Evolutionary conservation across 257 asterid species (phyloP).

Genomic region (Solanum appendiculatum): DNA sequence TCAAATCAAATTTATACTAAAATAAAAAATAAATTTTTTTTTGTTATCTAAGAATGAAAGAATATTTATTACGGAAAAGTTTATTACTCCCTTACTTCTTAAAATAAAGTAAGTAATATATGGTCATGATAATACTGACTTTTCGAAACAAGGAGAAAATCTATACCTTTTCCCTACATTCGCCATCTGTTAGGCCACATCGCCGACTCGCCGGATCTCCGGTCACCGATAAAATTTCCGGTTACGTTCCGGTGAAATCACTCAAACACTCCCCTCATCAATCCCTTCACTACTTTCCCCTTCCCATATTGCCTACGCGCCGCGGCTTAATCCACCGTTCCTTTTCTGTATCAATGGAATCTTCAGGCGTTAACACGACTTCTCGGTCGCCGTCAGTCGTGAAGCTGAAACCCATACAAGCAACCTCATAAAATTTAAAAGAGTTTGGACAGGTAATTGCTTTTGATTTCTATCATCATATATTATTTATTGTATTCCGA

Average conservation of each 20-base stretch:
- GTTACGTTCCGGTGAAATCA: neutral
- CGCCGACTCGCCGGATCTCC: neutral
- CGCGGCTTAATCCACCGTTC: neutral
- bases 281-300: neutral
- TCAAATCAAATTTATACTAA: too few species aligned
- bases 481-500: neutral
- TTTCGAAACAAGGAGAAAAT: too few species aligned
- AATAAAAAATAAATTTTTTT: too few species aligned
- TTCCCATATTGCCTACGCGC: neutral
- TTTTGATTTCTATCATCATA: neutral
- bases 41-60: too few species aligned
- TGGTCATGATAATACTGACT: too few species aligned
- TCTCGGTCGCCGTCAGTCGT: constrained; percentile 26
- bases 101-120: too few species aligned
- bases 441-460: constrained; percentile 76
- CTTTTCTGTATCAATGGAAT: constrained; percentile 9
- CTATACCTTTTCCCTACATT: too few species aligned
- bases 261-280: neutral
- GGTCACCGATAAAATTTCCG: neutral
- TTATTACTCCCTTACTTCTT: too few species aligned
- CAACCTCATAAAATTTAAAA: constrained; percentile 61
- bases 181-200: neutral
- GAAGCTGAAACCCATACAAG: constrained; percentile 57
- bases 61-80: too few species aligned
- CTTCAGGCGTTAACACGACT: neutral